Percentiles rank a stretch among this genome's conserved stretches.
phyloP scores from a whole-genome alignment of 805 yeast species.

The Tetrapisispora fleetii region DNA sequence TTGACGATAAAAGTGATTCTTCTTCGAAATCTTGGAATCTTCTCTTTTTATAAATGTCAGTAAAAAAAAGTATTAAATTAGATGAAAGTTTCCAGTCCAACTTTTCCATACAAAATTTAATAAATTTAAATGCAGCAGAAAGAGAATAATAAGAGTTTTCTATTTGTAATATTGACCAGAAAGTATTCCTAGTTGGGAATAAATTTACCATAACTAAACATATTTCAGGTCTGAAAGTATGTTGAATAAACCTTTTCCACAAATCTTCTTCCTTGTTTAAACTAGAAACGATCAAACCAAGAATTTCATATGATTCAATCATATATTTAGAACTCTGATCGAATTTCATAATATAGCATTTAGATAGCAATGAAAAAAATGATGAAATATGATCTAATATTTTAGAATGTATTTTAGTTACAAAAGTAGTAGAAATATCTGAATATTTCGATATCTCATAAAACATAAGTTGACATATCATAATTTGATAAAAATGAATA shows the following conservation, averaged over 20 bases:
- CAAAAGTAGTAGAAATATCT: slow-evolving; percentile 7
- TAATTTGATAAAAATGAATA: slow-evolving; percentile 25
- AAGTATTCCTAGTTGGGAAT: slow-evolving; percentile 12
- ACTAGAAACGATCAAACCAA: slow-evolving; percentile 11
- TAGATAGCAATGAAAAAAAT: slow-evolving; percentile 20
- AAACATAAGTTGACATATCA: slow-evolving; percentile 23
- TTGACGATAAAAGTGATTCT: slow-evolving; percentile 8
- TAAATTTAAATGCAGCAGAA: slow-evolving; percentile 10
- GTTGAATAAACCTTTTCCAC: slow-evolving; percentile 15
- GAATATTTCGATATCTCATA: slow-evolving; percentile 19
- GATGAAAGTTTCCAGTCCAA: slow-evolving; percentile 31
- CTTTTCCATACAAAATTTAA: slow-evolving; percentile 13
- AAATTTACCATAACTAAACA: slow-evolving; percentile 9
- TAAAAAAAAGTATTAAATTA: slow-evolving; percentile 39
- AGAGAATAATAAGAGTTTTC: slow-evolving; percentile 7
- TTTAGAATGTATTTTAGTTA: slow-evolving; percentile 10
- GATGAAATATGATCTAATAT: slow-evolving; percentile 20
- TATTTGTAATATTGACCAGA: slow-evolving; percentile 18
- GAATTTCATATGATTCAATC: slow-evolving; percentile 13
- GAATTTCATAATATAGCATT: slow-evolving; percentile 7
- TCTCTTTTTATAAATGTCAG: slow-evolving; percentile 18
- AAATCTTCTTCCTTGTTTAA: slow-evolving; percentile 6
- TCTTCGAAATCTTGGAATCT: slow-evolving; percentile 22
- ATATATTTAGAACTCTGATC: slow-evolving; percentile 5
- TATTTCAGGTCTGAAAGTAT: slow-evolving; percentile 11